phyloP scores from a whole-genome alignment of 495 filamentous ascomycete species.

The Hypoxylon fuscum region DNA sequence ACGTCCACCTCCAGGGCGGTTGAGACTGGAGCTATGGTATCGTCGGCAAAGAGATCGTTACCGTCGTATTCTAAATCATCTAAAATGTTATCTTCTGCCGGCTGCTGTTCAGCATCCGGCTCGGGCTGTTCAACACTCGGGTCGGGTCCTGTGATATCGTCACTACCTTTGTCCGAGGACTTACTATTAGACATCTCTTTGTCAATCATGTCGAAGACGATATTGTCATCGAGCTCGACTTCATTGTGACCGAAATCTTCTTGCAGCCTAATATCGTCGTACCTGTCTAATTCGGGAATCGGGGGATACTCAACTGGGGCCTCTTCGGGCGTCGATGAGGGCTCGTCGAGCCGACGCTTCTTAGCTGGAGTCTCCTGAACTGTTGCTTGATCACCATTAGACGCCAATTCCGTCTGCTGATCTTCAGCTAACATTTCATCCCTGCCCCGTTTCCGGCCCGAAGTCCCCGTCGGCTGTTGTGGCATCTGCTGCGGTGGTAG shows the following conservation, averaged over 20 bases:
- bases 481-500: no score
- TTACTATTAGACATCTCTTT: constrained; percentile 1
- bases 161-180: constrained; percentile 5
- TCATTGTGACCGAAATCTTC: background rate
- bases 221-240: background rate
- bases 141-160: no score
- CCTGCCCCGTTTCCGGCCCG: constrained; percentile 4
- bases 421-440: constrained; percentile 3
- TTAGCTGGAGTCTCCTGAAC: background rate
- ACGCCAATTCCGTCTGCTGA: no score
- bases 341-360: background rate
- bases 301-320: background rate
- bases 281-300: background rate
- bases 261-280: no score
- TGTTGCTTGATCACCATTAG: background rate
- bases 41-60: no score
- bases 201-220: background rate
- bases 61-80: no score
- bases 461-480: background rate
- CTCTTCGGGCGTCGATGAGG: background rate
- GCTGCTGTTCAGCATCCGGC: no score
- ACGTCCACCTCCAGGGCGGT: no score
- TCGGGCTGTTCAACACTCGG: no score
- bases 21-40: no score
- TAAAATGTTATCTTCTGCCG: no score